Evolutionary conservation across 345 rosid genomes (phyloP).

Genomic region (Nephelium lappaceum): DNA sequence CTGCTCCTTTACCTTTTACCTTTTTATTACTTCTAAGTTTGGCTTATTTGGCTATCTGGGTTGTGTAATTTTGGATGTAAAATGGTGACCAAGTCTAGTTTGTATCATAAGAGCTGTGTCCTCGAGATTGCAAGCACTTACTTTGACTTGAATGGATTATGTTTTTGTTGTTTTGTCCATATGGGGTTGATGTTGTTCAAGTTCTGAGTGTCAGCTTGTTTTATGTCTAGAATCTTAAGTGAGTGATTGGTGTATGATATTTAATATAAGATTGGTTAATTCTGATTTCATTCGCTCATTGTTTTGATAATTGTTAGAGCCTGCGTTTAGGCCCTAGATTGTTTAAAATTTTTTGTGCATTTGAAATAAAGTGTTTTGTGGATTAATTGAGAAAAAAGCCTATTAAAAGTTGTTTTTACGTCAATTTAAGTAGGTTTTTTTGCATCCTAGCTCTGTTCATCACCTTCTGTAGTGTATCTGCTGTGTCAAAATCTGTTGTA

Average conservation of each 20-base stretch:
- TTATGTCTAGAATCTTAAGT: not conserved
- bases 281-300: not conserved
- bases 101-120: not conserved
- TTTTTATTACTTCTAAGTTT: not conserved
- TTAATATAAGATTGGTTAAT: not conserved
- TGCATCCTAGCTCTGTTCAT: not conserved
- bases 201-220: not conserved
- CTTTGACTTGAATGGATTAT: not conserved
- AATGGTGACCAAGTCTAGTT: not conserved
- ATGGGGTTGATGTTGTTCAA: not conserved
- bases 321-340: not conserved
- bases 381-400: not conserved
- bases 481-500: not conserved
- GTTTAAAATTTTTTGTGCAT: not conserved
- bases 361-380: too few species aligned
- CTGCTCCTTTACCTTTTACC: not conserved
- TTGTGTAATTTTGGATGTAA: constrained; percentile 1
- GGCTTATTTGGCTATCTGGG: not conserved
- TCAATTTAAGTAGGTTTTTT: too few species aligned
- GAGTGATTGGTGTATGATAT: not conserved
- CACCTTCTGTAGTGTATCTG: not conserved
- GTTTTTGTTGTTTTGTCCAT: not conserved
- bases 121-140: constrained; percentile 7
- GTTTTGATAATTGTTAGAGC: not conserved
- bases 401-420: not conserved